Base-by-base conservation (phyloP, 225 moss, liverwort and hornwort genomes). In the Asterella californica region DNA sequence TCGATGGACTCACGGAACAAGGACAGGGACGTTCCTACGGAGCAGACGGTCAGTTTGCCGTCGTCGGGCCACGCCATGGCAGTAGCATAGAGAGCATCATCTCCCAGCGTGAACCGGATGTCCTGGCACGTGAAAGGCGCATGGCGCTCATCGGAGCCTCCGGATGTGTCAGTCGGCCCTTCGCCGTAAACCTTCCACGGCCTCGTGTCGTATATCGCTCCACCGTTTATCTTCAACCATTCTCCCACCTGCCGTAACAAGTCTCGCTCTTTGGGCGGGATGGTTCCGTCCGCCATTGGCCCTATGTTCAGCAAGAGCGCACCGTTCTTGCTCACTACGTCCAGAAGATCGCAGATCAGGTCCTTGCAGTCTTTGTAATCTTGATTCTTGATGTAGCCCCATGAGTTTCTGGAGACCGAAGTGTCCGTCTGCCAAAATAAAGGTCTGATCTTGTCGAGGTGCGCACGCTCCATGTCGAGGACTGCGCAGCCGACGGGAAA, bases 321-420 rank as follows among this genome's bases (percentile, higher is more conserved):
- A 9, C 86, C 86, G 27, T 86, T 86, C 76, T 86, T 86, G 76
- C 86, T 86, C 5, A 86, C 86, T 29, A 83, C 83, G 74, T 86
- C 86, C 37, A 86, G 76, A 25, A 86, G 59, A 67, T 83, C 83
- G 36, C 80, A 76, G 80, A 86, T 79, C 14, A 86, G 76, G 34
- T 83, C 83, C 34, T 68, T 64, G 18, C 69, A 57, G 2, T 71
- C 9, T 61, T 79, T 86, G 66, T 81, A 76, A 1, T 4, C 38
- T 70, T 86, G 81, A 18, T 69, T 15, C 10, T 76, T 29, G 42
- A 81, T 50, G 36, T 81, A 75, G 36, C 86, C 86, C 86, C 86
- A 86, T 10, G 86, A 86, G 22, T 32, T 29, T 14, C 60, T 42
- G 12, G 86, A 83, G 15, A 86, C 57, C 9, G 86, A 86, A 21